These are phyloP conservation scores for Paraglomus brasilianum DNA, from an alignment of 192 early-diverging fungal species.

Conservation along the genomic window DNA sequence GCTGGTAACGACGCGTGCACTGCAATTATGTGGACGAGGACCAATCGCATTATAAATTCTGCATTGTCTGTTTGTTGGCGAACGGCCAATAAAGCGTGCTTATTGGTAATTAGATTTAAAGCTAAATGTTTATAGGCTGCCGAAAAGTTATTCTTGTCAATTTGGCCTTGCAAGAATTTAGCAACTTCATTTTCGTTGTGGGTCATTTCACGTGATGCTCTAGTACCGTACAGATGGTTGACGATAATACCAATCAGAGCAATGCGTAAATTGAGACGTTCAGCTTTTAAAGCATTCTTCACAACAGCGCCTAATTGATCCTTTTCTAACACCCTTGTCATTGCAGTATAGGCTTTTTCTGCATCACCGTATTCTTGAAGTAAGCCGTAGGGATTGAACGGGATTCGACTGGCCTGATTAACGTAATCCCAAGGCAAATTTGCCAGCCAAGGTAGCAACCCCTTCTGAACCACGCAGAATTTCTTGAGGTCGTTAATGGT, in stretches of 20 bases:
- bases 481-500: constrained; percentile 17
- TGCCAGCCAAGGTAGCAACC: constrained; percentile 9
- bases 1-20: constrained; percentile 10
- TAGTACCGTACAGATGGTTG: constrained; percentile 1
- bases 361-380: background rate
- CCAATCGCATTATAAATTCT: constrained; percentile 18
- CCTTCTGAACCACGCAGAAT: constrained; percentile 21
- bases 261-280: background rate
- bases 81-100: constrained; percentile 8
- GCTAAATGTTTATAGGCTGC: background rate
- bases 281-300: background rate
- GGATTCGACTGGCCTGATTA: constrained; percentile 5
- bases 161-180: background rate
- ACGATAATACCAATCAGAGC: constrained; percentile 20
- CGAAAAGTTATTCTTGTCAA: background rate
- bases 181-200: constrained; percentile 7
- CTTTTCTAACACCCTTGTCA: background rate
- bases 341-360: background rate
- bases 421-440: constrained; percentile 12
- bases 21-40: constrained; percentile 21
- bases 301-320: background rate
- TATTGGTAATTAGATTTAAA: constrained; percentile 3
- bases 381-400: constrained; percentile 24
- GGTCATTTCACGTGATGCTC: constrained; percentile 21
- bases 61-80: background rate